phyloP scores from a whole-genome alignment of 2,329 filamentous ascomycete species.

The Cladosporium oxysporum region DNA sequence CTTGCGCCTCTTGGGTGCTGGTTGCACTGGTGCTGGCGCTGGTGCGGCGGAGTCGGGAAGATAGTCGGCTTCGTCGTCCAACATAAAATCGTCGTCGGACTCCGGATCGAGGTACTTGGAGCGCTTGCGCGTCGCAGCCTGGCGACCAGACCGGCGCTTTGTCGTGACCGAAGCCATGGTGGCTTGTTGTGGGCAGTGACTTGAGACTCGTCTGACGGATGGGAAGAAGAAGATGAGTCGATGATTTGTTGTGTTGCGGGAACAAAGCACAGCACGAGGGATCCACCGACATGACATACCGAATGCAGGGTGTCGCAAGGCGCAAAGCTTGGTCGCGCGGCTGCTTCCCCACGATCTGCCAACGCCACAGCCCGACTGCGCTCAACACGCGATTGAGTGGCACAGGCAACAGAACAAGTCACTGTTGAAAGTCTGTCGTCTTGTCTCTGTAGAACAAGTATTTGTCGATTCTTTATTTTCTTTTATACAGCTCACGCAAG shows the following conservation, averaged over 20 bases:
- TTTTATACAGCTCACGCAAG: background rate
- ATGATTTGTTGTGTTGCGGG: background rate
- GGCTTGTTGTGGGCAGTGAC: background rate
- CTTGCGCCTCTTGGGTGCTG: slow-evolving; percentile 27
- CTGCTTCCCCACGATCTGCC: background rate
- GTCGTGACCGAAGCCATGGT: slow-evolving; percentile 27
- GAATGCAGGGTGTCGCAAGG: background rate
- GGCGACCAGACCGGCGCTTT: slow-evolving; percentile 39
- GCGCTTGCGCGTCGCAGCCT: slow-evolving; percentile 37
- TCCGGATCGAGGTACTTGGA: slow-evolving; percentile 39
- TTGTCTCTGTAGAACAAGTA: background rate
- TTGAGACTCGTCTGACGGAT: background rate
- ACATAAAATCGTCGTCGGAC: slow-evolving; percentile 39
- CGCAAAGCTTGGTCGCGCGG: background rate
- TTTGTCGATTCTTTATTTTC: background rate
- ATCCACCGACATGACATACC: background rate
- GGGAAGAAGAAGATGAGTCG: background rate
- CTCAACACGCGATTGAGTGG: background rate
- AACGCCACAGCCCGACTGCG: background rate
- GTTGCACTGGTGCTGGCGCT: background rate
- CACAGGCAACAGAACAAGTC: background rate
- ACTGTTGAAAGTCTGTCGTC: background rate
- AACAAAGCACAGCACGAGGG: background rate
- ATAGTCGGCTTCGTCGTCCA: slow-evolving; percentile 28
- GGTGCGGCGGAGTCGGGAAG: slow-evolving; percentile 18